Conservation (phyloP, 176 grass and related monocot genomes). For the Carex myosuroides region DNA sequence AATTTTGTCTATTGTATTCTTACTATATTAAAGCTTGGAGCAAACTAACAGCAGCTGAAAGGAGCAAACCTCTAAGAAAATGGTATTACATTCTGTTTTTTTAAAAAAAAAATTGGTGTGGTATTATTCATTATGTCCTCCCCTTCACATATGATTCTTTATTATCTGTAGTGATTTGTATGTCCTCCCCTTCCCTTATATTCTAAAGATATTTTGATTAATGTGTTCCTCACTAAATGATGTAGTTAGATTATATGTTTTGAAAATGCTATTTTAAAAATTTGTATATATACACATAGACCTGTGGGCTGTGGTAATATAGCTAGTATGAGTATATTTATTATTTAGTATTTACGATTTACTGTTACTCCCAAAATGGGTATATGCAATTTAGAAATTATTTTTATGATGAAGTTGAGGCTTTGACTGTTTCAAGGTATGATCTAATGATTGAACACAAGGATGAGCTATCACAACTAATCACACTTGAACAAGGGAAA, state of each 20-base stretch:
- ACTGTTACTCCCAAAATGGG: not conserved
- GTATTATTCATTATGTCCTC: not conserved
- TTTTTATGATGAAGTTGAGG: constrained; percentile 22
- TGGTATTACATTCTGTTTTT: constrained; percentile 49
- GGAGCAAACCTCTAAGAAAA: constrained; percentile 90
- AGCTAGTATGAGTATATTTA: not conserved
- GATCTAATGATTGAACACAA: constrained; percentile 89
- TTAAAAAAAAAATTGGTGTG: no score
- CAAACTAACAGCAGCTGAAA: constrained; percentile 75
- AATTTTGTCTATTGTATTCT: not conserved
- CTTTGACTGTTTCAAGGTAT: constrained; percentile 54
- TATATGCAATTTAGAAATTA: not conserved
- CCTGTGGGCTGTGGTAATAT: not conserved
- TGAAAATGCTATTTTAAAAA: no score
- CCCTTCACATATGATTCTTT: not conserved
- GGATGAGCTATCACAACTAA: constrained; percentile 88
- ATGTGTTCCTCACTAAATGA: no score
- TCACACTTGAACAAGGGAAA: constrained; percentile 89
- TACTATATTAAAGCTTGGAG: constrained; percentile 72
- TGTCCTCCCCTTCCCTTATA: no score
- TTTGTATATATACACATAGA: no score
- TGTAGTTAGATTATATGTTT: no score
- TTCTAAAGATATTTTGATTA: no score
- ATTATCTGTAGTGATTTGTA: no score
- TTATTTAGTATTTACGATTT: not conserved